A percentile compares a stretch with the other conserved stretches of the same genome.
These are phyloP conservation scores for Auriscalpium microsporum DNA, from an alignment of 768 basidiomycete genomes.

Conservation along the genomic window DNA sequence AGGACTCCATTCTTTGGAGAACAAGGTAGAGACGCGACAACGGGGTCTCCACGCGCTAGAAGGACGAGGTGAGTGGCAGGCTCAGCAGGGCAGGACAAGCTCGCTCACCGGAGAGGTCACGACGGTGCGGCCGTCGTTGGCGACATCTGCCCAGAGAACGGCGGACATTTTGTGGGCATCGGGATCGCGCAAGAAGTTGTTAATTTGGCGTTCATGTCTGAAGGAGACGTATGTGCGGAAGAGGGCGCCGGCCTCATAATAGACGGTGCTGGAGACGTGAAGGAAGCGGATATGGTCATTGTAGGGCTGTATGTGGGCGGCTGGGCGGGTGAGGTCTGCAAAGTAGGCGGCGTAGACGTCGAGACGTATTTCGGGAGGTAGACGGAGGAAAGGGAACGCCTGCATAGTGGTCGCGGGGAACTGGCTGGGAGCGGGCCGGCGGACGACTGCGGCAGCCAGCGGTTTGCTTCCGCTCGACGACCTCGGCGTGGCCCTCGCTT, in stretches of 20 bases:
- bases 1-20: constrained; percentile 21
- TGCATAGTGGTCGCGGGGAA: not conserved
- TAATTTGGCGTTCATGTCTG: constrained; percentile 29
- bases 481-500: constrained; percentile 17
- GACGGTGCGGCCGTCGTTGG: constrained; percentile 27
- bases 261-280: constrained; percentile 24
- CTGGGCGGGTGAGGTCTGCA: constrained; percentile 17
- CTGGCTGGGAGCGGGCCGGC: not conserved
- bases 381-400: constrained; percentile 16
- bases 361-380: constrained; percentile 29
- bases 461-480: constrained; percentile 11
- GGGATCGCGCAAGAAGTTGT: constrained; percentile 18
- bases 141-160: constrained; percentile 29
- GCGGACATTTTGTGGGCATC: constrained; percentile 15
- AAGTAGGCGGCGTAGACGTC: constrained; percentile 26
- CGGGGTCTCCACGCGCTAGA: constrained; percentile 11
- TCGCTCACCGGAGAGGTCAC: constrained; percentile 7
- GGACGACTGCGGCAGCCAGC: too few relatives aligned
- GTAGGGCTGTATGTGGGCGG: constrained; percentile 22
- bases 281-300: constrained; percentile 28
- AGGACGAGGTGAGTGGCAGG: not conserved
- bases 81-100: not conserved
- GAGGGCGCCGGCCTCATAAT: constrained; percentile 23
- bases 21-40: constrained; percentile 25
- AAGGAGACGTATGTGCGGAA: constrained; percentile 30